Percentiles rank a stretch among this genome's conserved stretches.
phyloP scores from a whole-genome alignment of 2,329 filamentous ascomycete genomes.

The Graphilbum ipis-grandicollis region DNA sequence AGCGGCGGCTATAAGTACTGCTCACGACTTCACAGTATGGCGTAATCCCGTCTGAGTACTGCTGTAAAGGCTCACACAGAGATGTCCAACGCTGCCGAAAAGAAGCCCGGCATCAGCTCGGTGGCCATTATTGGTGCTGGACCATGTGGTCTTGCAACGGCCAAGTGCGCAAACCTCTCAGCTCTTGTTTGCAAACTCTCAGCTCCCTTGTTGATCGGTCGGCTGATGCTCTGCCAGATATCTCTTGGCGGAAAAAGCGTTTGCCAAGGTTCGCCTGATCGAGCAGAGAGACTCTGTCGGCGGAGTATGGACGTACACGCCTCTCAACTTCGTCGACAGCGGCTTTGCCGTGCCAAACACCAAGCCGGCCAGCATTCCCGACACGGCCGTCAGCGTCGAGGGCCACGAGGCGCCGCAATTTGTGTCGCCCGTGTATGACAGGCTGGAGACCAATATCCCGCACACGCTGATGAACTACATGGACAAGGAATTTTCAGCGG shows the following conservation, averaged over 20 bases:
- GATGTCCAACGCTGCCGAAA: no score
- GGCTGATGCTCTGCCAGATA: conserved; percentile 32
- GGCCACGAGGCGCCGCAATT: conserved; percentile 25
- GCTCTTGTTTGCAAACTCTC: background rate
- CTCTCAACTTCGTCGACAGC: conserved; percentile 8
- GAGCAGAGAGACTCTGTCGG: conserved; percentile 50
- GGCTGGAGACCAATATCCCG: conserved; percentile 61
- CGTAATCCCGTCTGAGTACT: no score
- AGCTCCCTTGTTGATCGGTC: no score
- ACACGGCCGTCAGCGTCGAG: conserved; percentile 22
- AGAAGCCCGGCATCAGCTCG: conserved; percentile 10
- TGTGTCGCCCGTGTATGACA: conserved; percentile 53
- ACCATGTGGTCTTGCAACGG: conserved; percentile 43
- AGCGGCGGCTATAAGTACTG: no score
- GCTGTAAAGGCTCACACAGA: no score
- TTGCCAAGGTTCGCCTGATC: conserved; percentile 47
- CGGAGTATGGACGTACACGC: conserved; percentile 56
- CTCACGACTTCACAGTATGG: no score
- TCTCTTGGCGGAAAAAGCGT: conserved; percentile 43
- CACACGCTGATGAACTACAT: conserved; percentile 53
- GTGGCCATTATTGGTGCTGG: conserved; percentile 51
- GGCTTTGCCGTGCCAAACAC: conserved; percentile 13
- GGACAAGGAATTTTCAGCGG: conserved; percentile 38
- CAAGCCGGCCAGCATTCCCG: conserved; percentile 13
- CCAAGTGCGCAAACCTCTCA: conserved; percentile 5